phyloP scores from a whole-genome alignment of 192 early-diverging fungal genomes.

The Phycomyces nitens region DNA sequence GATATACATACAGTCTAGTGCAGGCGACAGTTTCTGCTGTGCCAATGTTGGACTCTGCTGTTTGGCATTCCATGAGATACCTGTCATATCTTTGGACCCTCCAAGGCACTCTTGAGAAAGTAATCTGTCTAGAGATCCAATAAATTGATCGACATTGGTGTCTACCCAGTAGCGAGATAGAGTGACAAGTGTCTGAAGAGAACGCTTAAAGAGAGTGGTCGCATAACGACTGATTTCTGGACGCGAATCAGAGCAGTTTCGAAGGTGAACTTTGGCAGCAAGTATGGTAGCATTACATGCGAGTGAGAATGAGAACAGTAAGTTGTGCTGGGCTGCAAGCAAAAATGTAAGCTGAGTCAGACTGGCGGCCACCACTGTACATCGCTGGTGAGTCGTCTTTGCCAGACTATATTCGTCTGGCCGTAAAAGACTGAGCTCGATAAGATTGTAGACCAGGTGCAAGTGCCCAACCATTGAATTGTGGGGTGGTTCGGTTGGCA shows the following conservation, averaged over 20 bases:
- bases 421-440: conserved; percentile 14
- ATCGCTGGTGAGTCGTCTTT: conserved; percentile 10
- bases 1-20: background rate
- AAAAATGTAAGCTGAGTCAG: background rate
- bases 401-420: background rate
- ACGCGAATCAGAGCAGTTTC: background rate
- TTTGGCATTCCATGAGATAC: too few species aligned
- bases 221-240: background rate
- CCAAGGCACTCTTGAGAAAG: background rate
- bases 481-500: conserved; percentile 19
- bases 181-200: background rate
- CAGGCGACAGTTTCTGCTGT: background rate
- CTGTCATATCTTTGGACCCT: background rate
- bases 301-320: background rate
- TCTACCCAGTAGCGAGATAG: background rate
- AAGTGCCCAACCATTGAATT: conserved; percentile 27
- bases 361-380: conserved; percentile 5
- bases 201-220: background rate
- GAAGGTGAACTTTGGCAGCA: background rate
- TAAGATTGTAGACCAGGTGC: conserved; percentile 29
- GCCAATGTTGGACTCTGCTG: too few species aligned
- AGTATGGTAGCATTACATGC: background rate
- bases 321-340: background rate
- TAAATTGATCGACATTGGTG: background rate
- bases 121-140: background rate